phyloP scores from a whole-genome alignment of 2,329 filamentous ascomycete species.

The Aspergillus viridinutans region DNA sequence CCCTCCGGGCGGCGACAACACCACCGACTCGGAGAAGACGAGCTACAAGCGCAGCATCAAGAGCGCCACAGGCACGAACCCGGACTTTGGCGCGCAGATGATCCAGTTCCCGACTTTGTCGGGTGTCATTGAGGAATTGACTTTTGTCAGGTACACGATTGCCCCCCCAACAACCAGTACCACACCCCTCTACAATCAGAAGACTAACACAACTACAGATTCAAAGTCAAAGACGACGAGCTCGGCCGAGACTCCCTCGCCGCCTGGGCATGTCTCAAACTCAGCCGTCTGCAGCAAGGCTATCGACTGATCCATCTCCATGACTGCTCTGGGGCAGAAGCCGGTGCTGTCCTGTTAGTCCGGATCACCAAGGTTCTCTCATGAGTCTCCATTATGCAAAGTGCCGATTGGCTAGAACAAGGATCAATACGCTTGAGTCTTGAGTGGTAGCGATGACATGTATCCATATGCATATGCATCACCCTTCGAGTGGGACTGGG shows the following conservation, averaged over 20 bases:
- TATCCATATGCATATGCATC: neutral
- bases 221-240: conserved; percentile 86
- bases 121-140: conserved; percentile 64
- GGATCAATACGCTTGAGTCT: neutral
- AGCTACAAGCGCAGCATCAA: conserved; percentile 58
- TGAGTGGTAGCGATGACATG: neutral
- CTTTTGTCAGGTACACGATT: conserved; percentile 62
- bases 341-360: conserved; percentile 67
- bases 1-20: conserved; percentile 46
- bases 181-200: neutral
- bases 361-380: conserved; percentile 59
- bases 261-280: conserved; percentile 82
- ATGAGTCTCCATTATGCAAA: neutral
- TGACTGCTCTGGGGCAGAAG: conserved; percentile 62
- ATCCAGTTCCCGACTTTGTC: conserved; percentile 55
- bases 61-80: conserved; percentile 56
- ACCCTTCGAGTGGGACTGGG: neutral
- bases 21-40: conserved; percentile 32
- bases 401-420: neutral
- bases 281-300: conserved; percentile 73
- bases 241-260: conserved; percentile 72
- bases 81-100: conserved; percentile 59
- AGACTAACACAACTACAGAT: conserved; percentile 40
- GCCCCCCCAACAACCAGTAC: neutral
- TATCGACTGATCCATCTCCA: conserved; percentile 74